These are phyloP conservation scores for Wilcoxina mikolae DNA, from an alignment of 495 filamentous ascomycete species.

Conservation along the genomic window DNA sequence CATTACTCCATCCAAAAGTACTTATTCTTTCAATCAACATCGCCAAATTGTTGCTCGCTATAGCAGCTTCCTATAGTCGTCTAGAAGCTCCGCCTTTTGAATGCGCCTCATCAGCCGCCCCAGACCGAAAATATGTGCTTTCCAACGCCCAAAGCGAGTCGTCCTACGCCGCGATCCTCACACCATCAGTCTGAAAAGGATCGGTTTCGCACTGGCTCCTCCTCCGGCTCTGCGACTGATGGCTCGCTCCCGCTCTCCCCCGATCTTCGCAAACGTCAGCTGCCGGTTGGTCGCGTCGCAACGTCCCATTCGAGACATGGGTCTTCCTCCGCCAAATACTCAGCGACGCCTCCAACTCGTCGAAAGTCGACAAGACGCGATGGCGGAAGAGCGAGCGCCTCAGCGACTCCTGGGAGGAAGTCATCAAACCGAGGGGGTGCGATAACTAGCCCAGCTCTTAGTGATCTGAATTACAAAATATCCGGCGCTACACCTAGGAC, in stretches of 20 bases:
- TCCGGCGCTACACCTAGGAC: background rate
- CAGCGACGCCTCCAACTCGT: background rate
- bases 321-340: background rate
- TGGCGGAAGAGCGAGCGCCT: background rate
- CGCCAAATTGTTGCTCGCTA: background rate
- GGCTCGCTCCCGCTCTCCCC: background rate
- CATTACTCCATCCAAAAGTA: background rate
- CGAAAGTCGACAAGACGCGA: background rate
- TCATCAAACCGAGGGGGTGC: background rate
- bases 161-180: background rate
- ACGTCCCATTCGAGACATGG: background rate
- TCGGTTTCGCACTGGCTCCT: background rate
- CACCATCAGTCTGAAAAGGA: constrained; percentile 1
- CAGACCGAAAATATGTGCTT: constrained; percentile 3
- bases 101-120: background rate
- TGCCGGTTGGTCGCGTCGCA: background rate
- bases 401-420: background rate
- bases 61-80: background rate
- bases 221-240: background rate
- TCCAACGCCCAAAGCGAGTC: background rate
- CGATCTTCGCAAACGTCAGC: background rate
- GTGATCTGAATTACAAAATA: background rate
- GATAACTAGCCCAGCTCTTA: background rate
- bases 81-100: background rate
- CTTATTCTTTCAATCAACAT: background rate